Percentiles rank a stretch among this genome's conserved stretches.
Conservation (phyloP, 768 basidiomycete species). For the Mycena filopes region DNA sequence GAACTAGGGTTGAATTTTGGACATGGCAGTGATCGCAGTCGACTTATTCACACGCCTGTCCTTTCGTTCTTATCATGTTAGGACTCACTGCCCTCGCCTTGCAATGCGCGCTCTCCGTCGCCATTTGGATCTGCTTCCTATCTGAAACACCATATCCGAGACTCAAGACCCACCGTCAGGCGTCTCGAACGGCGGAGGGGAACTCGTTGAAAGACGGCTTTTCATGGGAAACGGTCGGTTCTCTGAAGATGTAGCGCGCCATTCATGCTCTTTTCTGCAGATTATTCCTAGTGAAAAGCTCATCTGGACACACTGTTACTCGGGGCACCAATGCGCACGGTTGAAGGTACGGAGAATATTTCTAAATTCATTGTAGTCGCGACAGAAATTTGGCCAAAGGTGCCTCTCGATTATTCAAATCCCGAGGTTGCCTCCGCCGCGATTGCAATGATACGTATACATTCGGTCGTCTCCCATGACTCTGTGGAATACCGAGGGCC, state of each 20-base stretch:
- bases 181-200: no score
- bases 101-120: no score
- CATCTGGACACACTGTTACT: conserved; percentile 22
- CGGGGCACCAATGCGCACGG: conserved; percentile 15
- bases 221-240: conserved; percentile 19
- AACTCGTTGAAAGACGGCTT: conserved; percentile 15
- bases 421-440: conserved; percentile 25
- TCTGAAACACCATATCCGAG: no score
- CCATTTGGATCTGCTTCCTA: no score
- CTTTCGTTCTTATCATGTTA: no score
- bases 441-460: conserved; percentile 31
- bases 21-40: no score
- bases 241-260: background rate
- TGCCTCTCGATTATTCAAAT: conserved; percentile 32
- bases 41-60: no score
- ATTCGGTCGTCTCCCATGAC: conserved; percentile 24
- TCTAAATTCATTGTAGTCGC: background rate
- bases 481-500: conserved; percentile 31
- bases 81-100: no score
- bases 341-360: conserved; percentile 11
- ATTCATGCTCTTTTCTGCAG: background rate
- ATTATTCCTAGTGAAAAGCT: conserved; percentile 17
- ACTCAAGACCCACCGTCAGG: no score
- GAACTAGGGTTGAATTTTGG: no score
- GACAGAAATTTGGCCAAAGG: conserved; percentile 10